Evolutionary conservation across 306 rosid genomes (phyloP).

Genomic region (Quillaja saponaria): DNA sequence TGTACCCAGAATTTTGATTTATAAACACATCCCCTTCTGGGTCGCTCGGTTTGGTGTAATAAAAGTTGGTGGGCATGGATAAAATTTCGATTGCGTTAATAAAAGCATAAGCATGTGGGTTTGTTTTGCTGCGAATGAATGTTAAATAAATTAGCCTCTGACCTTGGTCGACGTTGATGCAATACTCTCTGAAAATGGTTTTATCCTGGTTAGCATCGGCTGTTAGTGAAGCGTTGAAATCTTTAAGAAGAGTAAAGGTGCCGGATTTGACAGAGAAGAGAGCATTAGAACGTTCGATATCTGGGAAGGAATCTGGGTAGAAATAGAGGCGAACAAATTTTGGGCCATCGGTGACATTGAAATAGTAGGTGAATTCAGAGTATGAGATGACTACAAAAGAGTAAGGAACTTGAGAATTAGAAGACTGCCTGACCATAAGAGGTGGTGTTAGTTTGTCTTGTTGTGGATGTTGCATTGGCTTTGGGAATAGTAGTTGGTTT

Average conservation of each 20-base stretch:
- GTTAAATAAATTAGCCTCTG: constrained; percentile 42
- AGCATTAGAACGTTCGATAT: constrained; percentile 26
- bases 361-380: constrained; percentile 48
- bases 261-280: constrained; percentile 36
- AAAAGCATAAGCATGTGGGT: constrained; percentile 48
- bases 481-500: constrained; percentile 29
- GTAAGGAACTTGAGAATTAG: constrained; percentile 10
- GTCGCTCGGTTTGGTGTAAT: constrained; percentile 20
- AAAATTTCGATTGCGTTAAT: constrained; percentile 71
- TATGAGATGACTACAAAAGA: constrained; percentile 31
- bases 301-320: constrained; percentile 27
- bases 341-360: constrained; percentile 36
- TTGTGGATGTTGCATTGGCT: background rate
- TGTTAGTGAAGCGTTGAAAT: constrained; percentile 42
- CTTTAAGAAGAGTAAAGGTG: constrained; percentile 33
- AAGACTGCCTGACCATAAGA: background rate
- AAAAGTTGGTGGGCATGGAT: constrained; percentile 69
- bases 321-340: constrained; percentile 49
- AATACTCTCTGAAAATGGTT: constrained; percentile 41
- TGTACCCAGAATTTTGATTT: background rate
- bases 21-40: background rate
- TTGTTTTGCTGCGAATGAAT: constrained; percentile 40
- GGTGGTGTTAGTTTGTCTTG: background rate
- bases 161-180: constrained; percentile 26
- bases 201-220: background rate